A percentile compares a stretch with the other conserved stretches of the same genome.
These are phyloP conservation scores for Adansonia gregorii DNA, from an alignment of 441 rosid species.

Conservation along the genomic window DNA sequence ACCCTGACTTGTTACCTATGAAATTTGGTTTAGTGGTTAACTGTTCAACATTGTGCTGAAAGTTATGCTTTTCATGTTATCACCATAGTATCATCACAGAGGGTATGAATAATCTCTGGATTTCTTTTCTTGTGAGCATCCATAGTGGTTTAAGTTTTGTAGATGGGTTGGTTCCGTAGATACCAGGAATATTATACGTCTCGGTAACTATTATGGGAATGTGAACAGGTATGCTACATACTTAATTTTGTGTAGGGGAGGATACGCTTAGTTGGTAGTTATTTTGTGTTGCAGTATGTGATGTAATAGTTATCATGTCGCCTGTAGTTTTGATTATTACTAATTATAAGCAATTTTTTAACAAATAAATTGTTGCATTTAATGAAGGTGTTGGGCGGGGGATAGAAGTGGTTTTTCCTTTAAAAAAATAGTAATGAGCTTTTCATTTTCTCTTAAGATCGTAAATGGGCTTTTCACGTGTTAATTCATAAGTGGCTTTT, in stretches of 20 bases:
- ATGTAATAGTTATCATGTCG: background rate
- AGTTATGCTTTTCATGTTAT: background rate
- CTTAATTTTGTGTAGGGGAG: background rate
- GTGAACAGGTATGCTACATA: background rate
- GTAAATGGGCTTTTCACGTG: background rate
- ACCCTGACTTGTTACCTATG: background rate
- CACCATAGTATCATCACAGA: background rate
- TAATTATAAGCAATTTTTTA: background rate
- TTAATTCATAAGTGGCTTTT: background rate
- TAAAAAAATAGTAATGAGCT: background rate
- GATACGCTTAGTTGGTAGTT: background rate
- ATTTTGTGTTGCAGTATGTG: background rate
- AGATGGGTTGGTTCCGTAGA: background rate
- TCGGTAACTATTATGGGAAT: background rate
- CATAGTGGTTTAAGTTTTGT: background rate
- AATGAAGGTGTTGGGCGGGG: background rate
- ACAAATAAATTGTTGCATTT: background rate
- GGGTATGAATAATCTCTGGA: background rate
- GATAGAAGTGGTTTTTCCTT: background rate
- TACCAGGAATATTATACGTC: background rate
- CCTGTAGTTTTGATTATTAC: background rate
- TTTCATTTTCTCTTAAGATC: background rate
- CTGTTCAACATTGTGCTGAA: background rate
- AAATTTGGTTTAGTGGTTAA: constrained; percentile 5
- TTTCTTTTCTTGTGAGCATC: background rate